Conservation (phyloP, 2,329 filamentous ascomycete genomes). For the Hypoxylon sp. region DNA sequence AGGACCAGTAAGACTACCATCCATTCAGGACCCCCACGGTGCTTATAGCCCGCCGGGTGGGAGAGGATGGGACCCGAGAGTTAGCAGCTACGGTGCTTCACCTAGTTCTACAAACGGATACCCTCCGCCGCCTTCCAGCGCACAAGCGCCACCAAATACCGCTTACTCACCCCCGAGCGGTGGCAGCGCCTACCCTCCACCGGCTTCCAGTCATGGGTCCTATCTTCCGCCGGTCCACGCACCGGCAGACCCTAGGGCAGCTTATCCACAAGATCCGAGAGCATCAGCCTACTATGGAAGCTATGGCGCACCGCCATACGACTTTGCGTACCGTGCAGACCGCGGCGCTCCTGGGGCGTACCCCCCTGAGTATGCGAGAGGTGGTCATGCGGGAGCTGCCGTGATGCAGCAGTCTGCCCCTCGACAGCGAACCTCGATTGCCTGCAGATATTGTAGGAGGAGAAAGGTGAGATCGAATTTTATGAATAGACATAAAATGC, state of each 20-base stretch:
- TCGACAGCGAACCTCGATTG: constrained; percentile 71
- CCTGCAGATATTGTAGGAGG: constrained; percentile 73
- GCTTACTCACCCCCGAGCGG: constrained; percentile 50
- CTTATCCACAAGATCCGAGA: constrained; percentile 60
- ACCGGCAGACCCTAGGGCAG: constrained; percentile 52
- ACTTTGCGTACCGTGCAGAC: constrained; percentile 56
- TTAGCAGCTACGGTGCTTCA: constrained; percentile 59
- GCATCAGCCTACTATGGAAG: constrained; percentile 43
- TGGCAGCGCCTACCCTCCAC: constrained; percentile 48
- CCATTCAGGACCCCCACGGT: constrained; percentile 64
- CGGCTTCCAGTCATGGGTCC: constrained; percentile 42
- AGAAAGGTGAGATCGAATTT: constrained; percentile 64
- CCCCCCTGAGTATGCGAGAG: constrained; percentile 52
- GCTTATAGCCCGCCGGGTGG: constrained; percentile 47
- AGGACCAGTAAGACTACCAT: constrained; percentile 62
- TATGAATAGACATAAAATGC: constrained; percentile 31
- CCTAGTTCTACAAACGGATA: constrained; percentile 64
- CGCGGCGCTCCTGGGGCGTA: constrained; percentile 52
- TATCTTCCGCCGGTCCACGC: constrained; percentile 55
- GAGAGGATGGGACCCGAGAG: constrained; percentile 54
- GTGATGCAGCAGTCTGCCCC: constrained; percentile 68
- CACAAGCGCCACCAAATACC: constrained; percentile 39
- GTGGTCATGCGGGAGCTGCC: constrained; percentile 55
- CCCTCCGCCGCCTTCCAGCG: constrained; percentile 55
- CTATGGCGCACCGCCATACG: constrained; percentile 47